These are phyloP conservation scores for Botryotinia calthae DNA, from an alignment of 2,329 filamentous ascomycete species.

Conservation along the genomic window DNA sequence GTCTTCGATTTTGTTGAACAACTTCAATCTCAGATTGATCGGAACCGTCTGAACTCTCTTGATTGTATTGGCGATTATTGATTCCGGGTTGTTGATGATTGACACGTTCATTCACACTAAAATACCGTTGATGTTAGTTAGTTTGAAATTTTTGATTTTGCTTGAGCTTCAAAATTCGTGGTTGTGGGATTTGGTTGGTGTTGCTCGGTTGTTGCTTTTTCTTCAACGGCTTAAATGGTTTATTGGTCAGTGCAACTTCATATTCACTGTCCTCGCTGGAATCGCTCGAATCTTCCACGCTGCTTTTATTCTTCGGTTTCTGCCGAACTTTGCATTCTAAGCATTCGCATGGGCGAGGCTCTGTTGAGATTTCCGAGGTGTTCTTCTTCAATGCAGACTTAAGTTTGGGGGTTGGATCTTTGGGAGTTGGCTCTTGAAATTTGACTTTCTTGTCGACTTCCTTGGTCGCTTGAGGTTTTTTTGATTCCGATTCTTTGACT, in stretches of 20 bases:
- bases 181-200: not conserved
- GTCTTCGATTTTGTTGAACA: not conserved
- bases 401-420: slow-evolving; percentile 4
- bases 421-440: slow-evolving; percentile 5
- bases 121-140: not conserved
- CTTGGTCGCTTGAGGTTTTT: not conserved
- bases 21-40: not conserved
- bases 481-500: not conserved
- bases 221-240: not conserved
- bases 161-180: not conserved
- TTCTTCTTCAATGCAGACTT: slow-evolving; percentile 17
- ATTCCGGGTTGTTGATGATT: not conserved
- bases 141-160: not conserved
- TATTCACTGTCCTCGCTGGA: not conserved
- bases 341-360: slow-evolving; percentile 2
- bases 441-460: slow-evolving; percentile 12
- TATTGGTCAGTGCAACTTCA: slow-evolving; percentile 4
- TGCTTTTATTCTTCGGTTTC: slow-evolving; percentile 13
- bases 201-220: slow-evolving; percentile 6
- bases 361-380: not conserved
- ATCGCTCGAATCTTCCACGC: slow-evolving; percentile 13
- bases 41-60: slow-evolving; percentile 3
- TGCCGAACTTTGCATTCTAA: not conserved
- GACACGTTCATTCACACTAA: not conserved
- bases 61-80: slow-evolving; percentile 1